Percentiles rank a stretch among this genome's conserved stretches.
Conservation (phyloP, 176 grass and related monocot species). For the Rhipidocladum racemiflorum region DNA sequence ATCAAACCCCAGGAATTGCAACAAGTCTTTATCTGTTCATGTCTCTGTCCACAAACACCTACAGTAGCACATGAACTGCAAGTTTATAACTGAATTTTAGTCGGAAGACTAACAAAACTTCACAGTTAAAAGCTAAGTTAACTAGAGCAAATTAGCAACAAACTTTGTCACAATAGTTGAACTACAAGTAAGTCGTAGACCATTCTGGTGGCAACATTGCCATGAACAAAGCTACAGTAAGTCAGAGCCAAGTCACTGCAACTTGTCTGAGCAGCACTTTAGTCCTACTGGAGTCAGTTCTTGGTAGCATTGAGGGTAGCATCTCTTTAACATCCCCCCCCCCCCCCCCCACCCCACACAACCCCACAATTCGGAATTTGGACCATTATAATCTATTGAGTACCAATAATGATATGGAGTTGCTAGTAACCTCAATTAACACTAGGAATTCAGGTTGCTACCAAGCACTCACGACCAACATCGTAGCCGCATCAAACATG, state of each 20-base stretch:
- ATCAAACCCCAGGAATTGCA: neutral
- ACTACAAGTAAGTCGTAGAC: neutral
- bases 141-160: neutral
- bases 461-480: neutral
- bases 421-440: neutral
- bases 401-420: neutral
- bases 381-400: neutral
- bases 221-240: too few species aligned
- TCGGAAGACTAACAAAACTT: neutral
- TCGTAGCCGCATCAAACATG: constrained; percentile 4
- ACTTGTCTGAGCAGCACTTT: neutral
- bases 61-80: neutral
- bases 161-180: neutral
- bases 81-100: neutral
- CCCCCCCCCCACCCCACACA: too few species aligned
- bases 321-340: neutral
- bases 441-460: neutral
- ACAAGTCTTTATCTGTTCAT: neutral
- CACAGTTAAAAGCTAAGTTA: neutral
- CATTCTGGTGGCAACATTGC: neutral
- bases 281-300: neutral
- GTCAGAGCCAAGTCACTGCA: neutral
- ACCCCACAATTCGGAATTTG: neutral
- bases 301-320: neutral
- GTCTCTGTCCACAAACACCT: neutral